Percentiles rank a stretch among this genome's conserved stretches.
These are phyloP conservation scores for Cichorium intybus DNA, from an alignment of 140 eudicot genomes.

Conservation along the genomic window DNA sequence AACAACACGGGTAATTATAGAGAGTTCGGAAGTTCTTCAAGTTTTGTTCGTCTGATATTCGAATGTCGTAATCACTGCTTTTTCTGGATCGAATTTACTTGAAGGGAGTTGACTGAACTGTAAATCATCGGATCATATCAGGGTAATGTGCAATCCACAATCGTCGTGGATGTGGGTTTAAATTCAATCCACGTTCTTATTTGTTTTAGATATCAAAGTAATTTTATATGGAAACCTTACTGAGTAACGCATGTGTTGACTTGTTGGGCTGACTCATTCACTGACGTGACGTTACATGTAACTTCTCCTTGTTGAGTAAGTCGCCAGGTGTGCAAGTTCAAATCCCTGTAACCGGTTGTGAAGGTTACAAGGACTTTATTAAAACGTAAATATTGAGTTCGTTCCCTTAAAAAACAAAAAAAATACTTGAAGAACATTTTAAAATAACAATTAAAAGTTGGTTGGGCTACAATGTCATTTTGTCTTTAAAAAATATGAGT, in stretches of 20 bases:
- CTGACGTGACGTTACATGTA: too few species aligned
- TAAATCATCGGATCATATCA: constrained; percentile 23
- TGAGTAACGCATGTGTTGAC: constrained; percentile 36
- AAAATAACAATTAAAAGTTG: too few species aligned
- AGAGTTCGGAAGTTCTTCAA: constrained; percentile 19
- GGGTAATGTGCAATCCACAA: constrained; percentile 2
- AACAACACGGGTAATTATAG: neutral
- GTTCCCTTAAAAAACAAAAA: too few species aligned
- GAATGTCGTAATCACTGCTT: constrained; percentile 19
- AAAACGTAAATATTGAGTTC: too few species aligned
- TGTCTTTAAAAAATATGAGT: too few species aligned
- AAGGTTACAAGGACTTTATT: too few species aligned
- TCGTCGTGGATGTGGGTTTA: constrained; percentile 30
- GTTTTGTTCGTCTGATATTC: constrained; percentile 1
- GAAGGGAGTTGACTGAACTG: constrained; percentile 15
- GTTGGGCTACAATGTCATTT: too few species aligned
- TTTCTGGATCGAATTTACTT: constrained; percentile 6
- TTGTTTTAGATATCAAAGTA: neutral
- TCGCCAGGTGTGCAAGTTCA: too few species aligned
- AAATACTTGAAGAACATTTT: too few species aligned
- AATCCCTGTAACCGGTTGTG: too few species aligned
- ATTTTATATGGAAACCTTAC: constrained; percentile 22
- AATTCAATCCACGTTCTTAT: constrained; percentile 9
- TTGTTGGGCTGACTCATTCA: too few species aligned
- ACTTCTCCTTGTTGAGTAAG: too few species aligned